These are phyloP conservation scores for Lolium rigidum DNA, from an alignment of 176 grass and related monocot species.

Conservation along the genomic window DNA sequence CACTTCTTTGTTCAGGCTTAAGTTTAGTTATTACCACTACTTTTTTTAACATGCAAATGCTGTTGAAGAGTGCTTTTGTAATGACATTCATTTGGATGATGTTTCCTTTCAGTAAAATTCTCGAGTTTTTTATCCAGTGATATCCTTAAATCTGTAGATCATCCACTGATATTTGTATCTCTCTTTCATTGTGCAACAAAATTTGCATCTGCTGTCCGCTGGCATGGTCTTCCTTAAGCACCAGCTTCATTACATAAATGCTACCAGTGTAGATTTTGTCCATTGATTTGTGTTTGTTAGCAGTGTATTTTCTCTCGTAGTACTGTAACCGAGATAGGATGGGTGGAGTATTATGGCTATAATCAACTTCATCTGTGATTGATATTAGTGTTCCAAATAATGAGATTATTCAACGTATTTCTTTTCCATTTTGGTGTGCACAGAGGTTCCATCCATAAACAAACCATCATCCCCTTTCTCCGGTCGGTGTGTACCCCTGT, in stretches of 20 bases:
- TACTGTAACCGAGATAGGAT: background rate
- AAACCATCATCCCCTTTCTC: too few relatives aligned
- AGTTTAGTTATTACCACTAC: background rate
- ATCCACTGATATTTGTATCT: background rate
- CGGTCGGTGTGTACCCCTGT: too few relatives aligned
- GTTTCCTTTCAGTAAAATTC: too few relatives aligned
- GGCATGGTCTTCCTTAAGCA: background rate
- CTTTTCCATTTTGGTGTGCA: too few relatives aligned
- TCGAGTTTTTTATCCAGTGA: background rate
- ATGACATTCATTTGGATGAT: too few relatives aligned
- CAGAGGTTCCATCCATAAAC: too few relatives aligned
- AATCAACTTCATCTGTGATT: too few relatives aligned
- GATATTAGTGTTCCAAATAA: too few relatives aligned
- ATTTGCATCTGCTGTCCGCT: background rate
- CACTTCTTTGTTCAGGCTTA: background rate
- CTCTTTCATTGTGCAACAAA: background rate
- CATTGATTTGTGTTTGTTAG: background rate
- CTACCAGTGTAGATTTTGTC: background rate
- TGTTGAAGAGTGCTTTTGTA: background rate
- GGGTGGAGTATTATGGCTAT: background rate
- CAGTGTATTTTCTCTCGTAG: background rate
- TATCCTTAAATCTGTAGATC: too few relatives aligned
- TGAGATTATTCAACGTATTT: too few relatives aligned
- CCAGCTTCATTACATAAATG: background rate
- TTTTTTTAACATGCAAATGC: background rate